phyloP scores from a whole-genome alignment of 2,329 filamentous ascomycete genomes.

The Dactylellina cionopaga region DNA sequence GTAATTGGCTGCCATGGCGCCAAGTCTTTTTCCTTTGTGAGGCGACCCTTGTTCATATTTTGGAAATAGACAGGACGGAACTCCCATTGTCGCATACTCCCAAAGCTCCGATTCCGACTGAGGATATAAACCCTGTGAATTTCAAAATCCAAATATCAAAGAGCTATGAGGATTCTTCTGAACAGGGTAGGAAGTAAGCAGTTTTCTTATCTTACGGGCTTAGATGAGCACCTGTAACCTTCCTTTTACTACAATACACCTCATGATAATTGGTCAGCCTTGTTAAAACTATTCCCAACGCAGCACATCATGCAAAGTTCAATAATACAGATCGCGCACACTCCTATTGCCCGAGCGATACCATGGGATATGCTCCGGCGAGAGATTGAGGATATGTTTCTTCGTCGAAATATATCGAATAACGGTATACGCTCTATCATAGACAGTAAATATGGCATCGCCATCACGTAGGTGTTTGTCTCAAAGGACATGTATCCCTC shows the following conservation, averaged over 20 bases:
- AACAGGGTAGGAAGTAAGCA: too few species aligned
- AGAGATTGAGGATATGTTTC: neutral
- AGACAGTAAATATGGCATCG: neutral
- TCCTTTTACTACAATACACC: too few species aligned
- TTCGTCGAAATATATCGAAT: neutral
- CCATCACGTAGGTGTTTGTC: conserved; percentile 9
- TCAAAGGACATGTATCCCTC: too few species aligned
- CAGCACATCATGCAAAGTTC: too few species aligned
- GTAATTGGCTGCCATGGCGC: neutral
- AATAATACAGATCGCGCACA: too few species aligned
- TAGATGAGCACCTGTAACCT: too few species aligned
- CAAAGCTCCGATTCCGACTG: neutral
- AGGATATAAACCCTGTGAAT: too few species aligned
- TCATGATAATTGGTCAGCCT: too few species aligned
- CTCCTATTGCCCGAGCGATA: neutral
- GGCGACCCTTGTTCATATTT: conserved; percentile 3
- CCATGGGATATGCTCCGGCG: neutral
- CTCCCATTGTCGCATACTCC: neutral
- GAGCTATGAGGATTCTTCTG: too few species aligned
- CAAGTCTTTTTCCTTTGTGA: neutral
- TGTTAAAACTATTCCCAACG: too few species aligned
- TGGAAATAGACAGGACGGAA: neutral
- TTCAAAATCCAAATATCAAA: too few species aligned
- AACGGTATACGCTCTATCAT: neutral
- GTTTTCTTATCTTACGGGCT: too few species aligned